Evolutionary conservation across 208 protist genomes (phyloP), one percentile per base, ranked within the genome.

Genomic region (Porcisia deanei): DNA sequence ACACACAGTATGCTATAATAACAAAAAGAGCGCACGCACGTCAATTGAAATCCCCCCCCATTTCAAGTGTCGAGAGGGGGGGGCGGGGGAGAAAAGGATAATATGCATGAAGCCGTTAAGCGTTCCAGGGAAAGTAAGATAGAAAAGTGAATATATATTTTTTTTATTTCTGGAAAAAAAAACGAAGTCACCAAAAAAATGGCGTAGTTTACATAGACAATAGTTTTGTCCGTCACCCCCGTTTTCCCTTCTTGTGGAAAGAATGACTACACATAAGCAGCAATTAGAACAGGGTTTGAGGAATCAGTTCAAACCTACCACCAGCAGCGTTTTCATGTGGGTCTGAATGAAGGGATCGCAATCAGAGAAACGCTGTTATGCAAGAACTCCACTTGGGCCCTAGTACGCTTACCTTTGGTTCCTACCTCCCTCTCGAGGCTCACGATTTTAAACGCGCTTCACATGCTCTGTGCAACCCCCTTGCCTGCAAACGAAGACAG

Each of bases 131-230:
- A 67, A 65, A 12, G 39, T 9, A 61, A 61, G 61, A 10, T 1
- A 16, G 20, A 30, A 9, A 43, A 16, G 5, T 22, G 41, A 16
- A 34, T 5, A 52, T 52, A 12, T 12, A 14, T 52, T 0, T 30
- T 30, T 30, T 30, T 30, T 30, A 30, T 30, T 30, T 30, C 30
- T 30, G 43, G 9, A 43, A 39, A 49, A 49, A 43, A 20, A 49
- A 1, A 18, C 39, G 20, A n/a, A 49, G 37, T 12, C 3, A 8
- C 30, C 20, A 66, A 45, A 49, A 34, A 22, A 49, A 30, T 14
- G 39, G 22, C 47, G 41, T 67, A 67, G 20, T 67, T 25, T 67
- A 67, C 63, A 67, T 67, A 52, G 7, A 52, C 25, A 52, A 67
- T 1, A 52, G 22, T 67, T 8, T 8, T 18, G 41, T 43, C 25